These are phyloP conservation scores for Spirogloea muscicola DNA, from an alignment of 139 green algal genomes.

Conservation along the genomic window DNA sequence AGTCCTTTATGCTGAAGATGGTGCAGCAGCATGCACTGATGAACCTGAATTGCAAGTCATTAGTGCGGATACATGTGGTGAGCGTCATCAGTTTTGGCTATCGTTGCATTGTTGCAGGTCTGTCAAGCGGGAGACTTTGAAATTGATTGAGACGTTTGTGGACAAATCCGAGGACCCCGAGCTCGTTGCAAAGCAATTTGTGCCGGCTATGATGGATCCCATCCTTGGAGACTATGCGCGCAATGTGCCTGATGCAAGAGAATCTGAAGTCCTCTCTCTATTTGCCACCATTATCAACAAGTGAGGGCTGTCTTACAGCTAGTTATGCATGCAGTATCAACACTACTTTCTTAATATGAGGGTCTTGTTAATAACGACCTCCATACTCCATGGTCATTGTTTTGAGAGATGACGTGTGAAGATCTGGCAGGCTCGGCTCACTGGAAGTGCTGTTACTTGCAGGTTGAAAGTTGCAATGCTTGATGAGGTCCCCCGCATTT, in stretches of 20 bases:
- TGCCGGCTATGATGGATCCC: constrained; percentile 93
- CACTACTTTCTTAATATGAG: too few relatives aligned
- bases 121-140: constrained; percentile 57
- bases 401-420: too few relatives aligned
- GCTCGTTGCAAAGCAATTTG: constrained; percentile 65
- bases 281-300: constrained; percentile 94
- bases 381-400: too few relatives aligned
- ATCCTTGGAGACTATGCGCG: constrained; percentile 93
- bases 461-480: constrained; percentile 47
- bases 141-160: constrained; percentile 88
- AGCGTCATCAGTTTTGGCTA: neutral
- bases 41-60: neutral
- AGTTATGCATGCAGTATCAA: too few relatives aligned
- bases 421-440: too few relatives aligned
- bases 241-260: constrained; percentile 88
- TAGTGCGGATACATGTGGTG: too few relatives aligned
- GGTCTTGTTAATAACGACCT: too few relatives aligned
- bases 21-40: neutral
- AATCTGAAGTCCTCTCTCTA: constrained; percentile 76
- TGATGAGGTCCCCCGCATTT: constrained; percentile 67
- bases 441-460: too few relatives aligned
- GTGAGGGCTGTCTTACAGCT: constrained; percentile 47
- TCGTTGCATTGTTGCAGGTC: constrained; percentile 12
- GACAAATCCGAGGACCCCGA: constrained; percentile 75
- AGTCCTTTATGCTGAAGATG: neutral